These are phyloP conservation scores for Pleoardoris graminearum DNA, from an alignment of 2,329 filamentous ascomycete genomes.

Conservation along the genomic window DNA sequence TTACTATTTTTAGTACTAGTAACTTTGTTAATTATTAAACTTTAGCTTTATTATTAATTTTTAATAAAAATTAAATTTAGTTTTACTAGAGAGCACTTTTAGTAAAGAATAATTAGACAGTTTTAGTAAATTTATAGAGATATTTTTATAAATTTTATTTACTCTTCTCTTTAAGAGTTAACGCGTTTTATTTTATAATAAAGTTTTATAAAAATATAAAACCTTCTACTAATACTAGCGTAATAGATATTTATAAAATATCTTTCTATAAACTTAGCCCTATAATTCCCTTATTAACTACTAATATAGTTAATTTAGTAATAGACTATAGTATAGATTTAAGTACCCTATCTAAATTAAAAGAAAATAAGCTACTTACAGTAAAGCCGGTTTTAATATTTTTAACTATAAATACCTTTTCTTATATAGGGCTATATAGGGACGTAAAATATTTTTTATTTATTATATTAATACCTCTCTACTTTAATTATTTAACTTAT, in stretches of 20 bases:
- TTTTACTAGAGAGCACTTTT: constrained; percentile 24
- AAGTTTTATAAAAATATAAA: constrained; percentile 15
- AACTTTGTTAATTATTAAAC: constrained; percentile 24
- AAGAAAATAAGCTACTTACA: background rate
- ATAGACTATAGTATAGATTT: background rate
- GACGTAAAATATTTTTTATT: background rate
- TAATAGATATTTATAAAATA: constrained; percentile 19
- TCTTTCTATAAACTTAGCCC: background rate
- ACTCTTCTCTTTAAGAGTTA: constrained; percentile 16
- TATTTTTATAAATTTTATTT: constrained; percentile 3
- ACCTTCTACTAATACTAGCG: constrained; percentile 14
- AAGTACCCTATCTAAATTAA: background rate
- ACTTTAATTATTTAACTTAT: background rate
- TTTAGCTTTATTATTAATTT: constrained; percentile 28
- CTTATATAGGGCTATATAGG: background rate
- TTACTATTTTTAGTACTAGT: constrained; percentile 23
- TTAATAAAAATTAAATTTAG: constrained; percentile 21
- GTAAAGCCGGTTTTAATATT: background rate
- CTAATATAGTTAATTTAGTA: background rate
- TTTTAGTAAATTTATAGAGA: constrained; percentile 12
- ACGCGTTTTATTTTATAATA: constrained; percentile 17
- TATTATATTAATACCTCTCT: background rate
- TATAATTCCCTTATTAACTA: background rate
- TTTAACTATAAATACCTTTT: background rate
- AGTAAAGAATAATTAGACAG: constrained; percentile 23